These are phyloP conservation scores for Rhizopogon roseolus DNA, from an alignment of 768 basidiomycete genomes.

Conservation along the genomic window DNA sequence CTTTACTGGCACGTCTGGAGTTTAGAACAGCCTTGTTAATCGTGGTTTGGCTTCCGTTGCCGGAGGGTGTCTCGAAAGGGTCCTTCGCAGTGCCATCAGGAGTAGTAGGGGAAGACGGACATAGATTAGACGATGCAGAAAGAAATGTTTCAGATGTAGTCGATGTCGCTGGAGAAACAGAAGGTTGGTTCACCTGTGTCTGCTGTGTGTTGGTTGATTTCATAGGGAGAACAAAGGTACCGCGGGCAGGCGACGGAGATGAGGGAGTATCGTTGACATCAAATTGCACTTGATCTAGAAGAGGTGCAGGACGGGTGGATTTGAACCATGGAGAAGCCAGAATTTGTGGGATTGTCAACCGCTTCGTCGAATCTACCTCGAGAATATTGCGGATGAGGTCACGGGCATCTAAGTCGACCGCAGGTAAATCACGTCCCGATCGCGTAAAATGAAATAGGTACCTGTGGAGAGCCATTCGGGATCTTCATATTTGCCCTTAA, in stretches of 20 bases:
- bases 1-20: constrained; percentile 26
- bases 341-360: constrained; percentile 80
- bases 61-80: constrained; percentile 34
- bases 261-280: constrained; percentile 20
- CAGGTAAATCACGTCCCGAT: constrained; percentile 25
- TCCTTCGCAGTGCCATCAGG: constrained; percentile 45
- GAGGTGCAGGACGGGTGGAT: constrained; percentile 13
- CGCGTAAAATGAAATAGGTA: constrained; percentile 26
- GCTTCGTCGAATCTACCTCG: constrained; percentile 67
- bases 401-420: constrained; percentile 53
- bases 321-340: constrained; percentile 86
- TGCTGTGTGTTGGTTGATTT: constrained; percentile 7
- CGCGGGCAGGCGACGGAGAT: constrained; percentile 27
- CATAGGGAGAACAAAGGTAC: constrained; percentile 24
- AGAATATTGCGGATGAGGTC: constrained; percentile 77
- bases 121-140: constrained; percentile 48
- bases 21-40: constrained; percentile 39
- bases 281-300: constrained; percentile 1
- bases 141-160: constrained; percentile 36
- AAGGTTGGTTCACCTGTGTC: constrained; percentile 22
- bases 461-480: constrained; percentile 89
- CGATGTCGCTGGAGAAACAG: constrained; percentile 43
- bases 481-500: constrained; percentile 84
- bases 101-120: constrained; percentile 50
- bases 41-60: constrained; percentile 53